These are phyloP conservation scores for Camelina hispida DNA, from an alignment of 345 rosid species.

Conservation along the genomic window DNA sequence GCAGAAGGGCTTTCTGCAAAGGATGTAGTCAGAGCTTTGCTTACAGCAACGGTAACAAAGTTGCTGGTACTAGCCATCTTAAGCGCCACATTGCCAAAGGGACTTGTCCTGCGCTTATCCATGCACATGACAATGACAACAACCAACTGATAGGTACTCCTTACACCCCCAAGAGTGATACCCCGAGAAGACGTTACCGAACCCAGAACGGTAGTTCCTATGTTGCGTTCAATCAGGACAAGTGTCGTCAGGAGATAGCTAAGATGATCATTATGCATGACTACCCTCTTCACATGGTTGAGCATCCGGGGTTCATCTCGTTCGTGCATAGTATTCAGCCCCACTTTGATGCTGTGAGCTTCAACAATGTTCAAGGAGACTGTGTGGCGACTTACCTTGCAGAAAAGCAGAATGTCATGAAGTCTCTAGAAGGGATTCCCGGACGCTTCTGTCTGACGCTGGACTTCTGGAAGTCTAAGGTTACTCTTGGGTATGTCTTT, in stretches of 20 bases:
- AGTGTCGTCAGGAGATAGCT: slow-evolving; percentile 76
- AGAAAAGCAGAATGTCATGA: slow-evolving; percentile 81
- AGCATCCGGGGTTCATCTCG: slow-evolving; percentile 73
- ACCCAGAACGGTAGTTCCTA: slow-evolving; percentile 51
- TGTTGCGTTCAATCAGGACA: slow-evolving; percentile 72
- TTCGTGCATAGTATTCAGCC: slow-evolving; percentile 87
- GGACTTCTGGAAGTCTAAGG: slow-evolving; percentile 77
- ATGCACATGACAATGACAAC: slow-evolving; percentile 52
- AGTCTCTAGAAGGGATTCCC: slow-evolving; percentile 67
- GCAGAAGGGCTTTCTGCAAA: slow-evolving; percentile 90
- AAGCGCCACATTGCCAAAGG: slow-evolving; percentile 94
- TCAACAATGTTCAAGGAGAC: slow-evolving; percentile 86
- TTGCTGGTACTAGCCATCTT: slow-evolving; percentile 96
- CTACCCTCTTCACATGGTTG: slow-evolving; percentile 93
- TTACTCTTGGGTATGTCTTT: slow-evolving; percentile 73
- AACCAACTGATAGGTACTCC: slow-evolving; percentile 53
- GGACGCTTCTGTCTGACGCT: slow-evolving; percentile 78
- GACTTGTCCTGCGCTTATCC: slow-evolving; percentile 71
- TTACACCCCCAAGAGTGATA: slow-evolving; percentile 54
- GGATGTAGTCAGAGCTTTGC: slow-evolving; percentile 97
- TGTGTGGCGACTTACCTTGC: slow-evolving; percentile 82
- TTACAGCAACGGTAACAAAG: slow-evolving; percentile 92
- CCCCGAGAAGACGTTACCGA: slow-evolving; percentile 76
- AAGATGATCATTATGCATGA: slow-evolving; percentile 86
- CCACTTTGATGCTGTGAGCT: slow-evolving; percentile 66